phyloP scores from a whole-genome alignment of 1,284 basidiomycete genomes.

The Malassezia vespertilionis region DNA sequence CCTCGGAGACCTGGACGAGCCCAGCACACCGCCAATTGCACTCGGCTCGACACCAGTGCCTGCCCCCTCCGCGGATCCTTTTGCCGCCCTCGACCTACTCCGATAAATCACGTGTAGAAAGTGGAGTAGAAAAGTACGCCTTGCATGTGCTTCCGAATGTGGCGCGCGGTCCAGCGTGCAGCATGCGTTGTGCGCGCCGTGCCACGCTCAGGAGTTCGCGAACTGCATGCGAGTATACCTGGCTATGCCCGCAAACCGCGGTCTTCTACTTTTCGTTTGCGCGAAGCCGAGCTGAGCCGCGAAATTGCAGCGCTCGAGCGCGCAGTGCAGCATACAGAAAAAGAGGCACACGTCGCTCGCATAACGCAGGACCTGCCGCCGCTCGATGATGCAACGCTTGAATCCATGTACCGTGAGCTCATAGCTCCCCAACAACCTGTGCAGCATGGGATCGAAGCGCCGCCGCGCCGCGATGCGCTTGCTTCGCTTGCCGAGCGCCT shows the following conservation, averaged over 20 bases:
- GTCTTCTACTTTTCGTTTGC: not conserved
- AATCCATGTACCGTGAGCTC: constrained; percentile 35
- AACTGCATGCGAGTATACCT: not conserved
- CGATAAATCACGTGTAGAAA: constrained; percentile 16
- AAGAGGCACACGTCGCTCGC: constrained; percentile 24
- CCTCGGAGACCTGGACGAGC: constrained; percentile 11
- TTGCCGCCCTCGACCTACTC: constrained; percentile 40
- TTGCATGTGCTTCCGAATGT: not conserved
- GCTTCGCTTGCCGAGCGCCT: no score
- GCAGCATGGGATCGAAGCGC: no score
- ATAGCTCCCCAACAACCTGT: no score
- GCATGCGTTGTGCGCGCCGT: not conserved
- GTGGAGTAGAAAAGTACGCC: not conserved
- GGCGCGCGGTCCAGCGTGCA: not conserved
- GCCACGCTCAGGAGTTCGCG: not conserved
- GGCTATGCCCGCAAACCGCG: not conserved
- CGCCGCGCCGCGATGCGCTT: no score
- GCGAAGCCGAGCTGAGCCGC: constrained; percentile 19
- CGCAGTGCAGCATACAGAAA: constrained; percentile 23
- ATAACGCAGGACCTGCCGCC: constrained; percentile 28
- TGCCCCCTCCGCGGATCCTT: constrained; percentile 24
- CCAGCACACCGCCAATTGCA: constrained; percentile 1
- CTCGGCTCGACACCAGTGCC: not conserved
- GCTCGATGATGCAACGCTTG: constrained; percentile 33
- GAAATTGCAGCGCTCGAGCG: constrained; percentile 27